Percentiles rank a stretch among this genome's conserved stretches.
Evolutionary conservation across 352 stramenopile genomes (phyloP).

Genomic region (Phytophthora citricola): DNA sequence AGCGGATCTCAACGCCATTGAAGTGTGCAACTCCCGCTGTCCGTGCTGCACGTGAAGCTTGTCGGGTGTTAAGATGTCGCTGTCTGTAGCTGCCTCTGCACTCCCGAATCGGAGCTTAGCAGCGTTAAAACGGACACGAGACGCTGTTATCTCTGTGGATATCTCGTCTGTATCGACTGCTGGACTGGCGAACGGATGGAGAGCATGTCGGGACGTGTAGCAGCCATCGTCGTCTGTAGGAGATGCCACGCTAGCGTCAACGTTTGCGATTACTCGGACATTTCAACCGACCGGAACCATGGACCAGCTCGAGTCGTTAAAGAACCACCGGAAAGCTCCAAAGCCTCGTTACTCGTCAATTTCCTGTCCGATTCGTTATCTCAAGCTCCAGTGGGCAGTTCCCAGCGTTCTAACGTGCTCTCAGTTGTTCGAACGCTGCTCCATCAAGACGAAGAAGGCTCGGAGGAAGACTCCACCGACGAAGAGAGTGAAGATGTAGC

Average conservation of each 20-base stretch:
- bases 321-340: constrained; percentile 13
- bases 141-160: constrained; percentile 39
- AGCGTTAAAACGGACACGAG: constrained; percentile 15
- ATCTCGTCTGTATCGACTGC: constrained; percentile 38
- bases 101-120: constrained; percentile 13
- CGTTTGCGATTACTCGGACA: constrained; percentile 36
- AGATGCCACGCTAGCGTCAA: constrained; percentile 31
- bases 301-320: constrained; percentile 19
- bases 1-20: constrained; percentile 37
- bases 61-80: constrained; percentile 22
- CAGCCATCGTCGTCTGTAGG: constrained; percentile 25
- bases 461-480: not conserved
- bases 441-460: constrained; percentile 9
- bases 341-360: constrained; percentile 17
- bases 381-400: constrained; percentile 14
- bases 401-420: constrained; percentile 38
- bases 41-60: constrained; percentile 56
- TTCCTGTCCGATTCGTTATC: constrained; percentile 21
- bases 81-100: constrained; percentile 15
- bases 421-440: constrained; percentile 19
- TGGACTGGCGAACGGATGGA: constrained; percentile 35
- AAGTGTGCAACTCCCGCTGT: constrained; percentile 50
- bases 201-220: constrained; percentile 21
- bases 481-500: constrained; percentile 2
- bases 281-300: constrained; percentile 33